These are phyloP conservation scores for Excoecaria agallocha DNA, from an alignment of 345 rosid genomes.

Conservation along the genomic window DNA sequence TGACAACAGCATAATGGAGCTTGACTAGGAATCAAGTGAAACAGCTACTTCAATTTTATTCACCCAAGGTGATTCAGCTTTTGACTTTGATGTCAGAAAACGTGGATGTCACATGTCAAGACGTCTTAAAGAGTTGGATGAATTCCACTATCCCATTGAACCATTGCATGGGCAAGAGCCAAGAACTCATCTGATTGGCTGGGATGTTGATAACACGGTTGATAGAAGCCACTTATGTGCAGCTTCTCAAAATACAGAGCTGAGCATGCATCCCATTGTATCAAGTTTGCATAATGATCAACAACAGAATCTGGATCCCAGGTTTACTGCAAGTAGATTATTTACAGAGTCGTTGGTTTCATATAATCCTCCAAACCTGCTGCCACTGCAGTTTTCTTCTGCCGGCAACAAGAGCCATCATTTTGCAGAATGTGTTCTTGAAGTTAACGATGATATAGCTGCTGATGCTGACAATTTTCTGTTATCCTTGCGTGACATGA, in stretches of 20 bases:
- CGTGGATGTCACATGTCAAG: constrained; percentile 28
- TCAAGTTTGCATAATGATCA: constrained; percentile 28
- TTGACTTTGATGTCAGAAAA: constrained; percentile 28
- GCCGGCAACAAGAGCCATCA: constrained; percentile 24
- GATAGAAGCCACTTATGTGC: constrained; percentile 34
- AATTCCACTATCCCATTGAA: constrained; percentile 9
- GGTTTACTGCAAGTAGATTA: constrained; percentile 23
- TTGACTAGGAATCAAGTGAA: constrained; percentile 18
- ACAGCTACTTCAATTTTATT: constrained; percentile 22
- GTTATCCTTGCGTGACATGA: constrained; percentile 17
- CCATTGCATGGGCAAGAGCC: constrained; percentile 20
- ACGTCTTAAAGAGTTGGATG: constrained; percentile 28
- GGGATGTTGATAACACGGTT: constrained; percentile 37
- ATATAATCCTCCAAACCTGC: constrained; percentile 20
- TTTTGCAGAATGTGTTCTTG: constrained; percentile 2
- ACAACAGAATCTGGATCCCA: constrained; percentile 25
- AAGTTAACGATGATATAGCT: constrained; percentile 25
- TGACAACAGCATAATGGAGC: constrained; percentile 34
- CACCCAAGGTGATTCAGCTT: constrained; percentile 22
- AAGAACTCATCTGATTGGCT: constrained; percentile 38
- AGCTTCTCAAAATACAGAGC: constrained; percentile 27
- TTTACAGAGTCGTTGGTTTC: constrained; percentile 28
- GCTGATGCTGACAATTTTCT: constrained; percentile 25
- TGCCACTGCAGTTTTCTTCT: constrained; percentile 21
- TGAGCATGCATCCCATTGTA: constrained; percentile 32